These are phyloP conservation scores for Colletotrichum neosansevieriae DNA, from an alignment of 2,329 filamentous ascomycete species.

Conservation along the genomic window DNA sequence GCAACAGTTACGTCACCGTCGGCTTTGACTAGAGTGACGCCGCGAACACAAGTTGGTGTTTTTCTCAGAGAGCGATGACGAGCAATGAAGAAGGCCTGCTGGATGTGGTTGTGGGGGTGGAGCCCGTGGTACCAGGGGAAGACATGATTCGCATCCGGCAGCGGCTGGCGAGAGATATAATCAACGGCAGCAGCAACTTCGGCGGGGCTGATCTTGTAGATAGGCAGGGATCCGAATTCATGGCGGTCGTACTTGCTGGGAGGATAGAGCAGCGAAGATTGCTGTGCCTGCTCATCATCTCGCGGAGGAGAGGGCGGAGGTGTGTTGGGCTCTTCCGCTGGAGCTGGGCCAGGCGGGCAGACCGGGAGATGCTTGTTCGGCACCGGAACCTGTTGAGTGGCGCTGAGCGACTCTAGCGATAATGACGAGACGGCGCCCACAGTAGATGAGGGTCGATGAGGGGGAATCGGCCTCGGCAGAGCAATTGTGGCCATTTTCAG, in stretches of 20 bases:
- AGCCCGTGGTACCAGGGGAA: slow-evolving; percentile 98
- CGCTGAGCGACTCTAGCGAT: slow-evolving; percentile 52
- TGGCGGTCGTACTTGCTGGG: slow-evolving; percentile 71
- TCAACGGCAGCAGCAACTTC: slow-evolving; percentile 80
- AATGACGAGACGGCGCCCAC: slow-evolving; percentile 48
- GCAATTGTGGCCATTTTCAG: slow-evolving; percentile 64
- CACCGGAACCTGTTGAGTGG: slow-evolving; percentile 55
- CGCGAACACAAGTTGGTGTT: slow-evolving; percentile 81
- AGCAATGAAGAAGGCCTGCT: slow-evolving; percentile 89
- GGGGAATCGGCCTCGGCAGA: slow-evolving; percentile 60
- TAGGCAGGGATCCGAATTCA: slow-evolving; percentile 64
- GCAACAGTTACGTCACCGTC: slow-evolving; percentile 80
- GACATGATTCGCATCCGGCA: slow-evolving; percentile 86
- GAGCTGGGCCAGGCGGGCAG: slow-evolving; percentile 83
- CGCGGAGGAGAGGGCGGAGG: slow-evolving; percentile 68
- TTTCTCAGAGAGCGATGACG: slow-evolving; percentile 78
- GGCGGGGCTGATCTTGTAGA: slow-evolving; percentile 80
- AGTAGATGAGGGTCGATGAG: slow-evolving; percentile 58
- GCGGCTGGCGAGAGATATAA: slow-evolving; percentile 79
- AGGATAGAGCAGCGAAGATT: slow-evolving; percentile 80
- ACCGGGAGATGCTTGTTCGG: slow-evolving; percentile 93
- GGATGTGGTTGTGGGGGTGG: slow-evolving; percentile 88
- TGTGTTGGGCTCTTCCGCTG: slow-evolving; percentile 66
- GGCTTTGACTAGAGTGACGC: slow-evolving; percentile 88
- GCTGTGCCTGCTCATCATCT: slow-evolving; percentile 67